phyloP scores from a whole-genome alignment of 2,329 filamentous ascomycete genomes.

The Colletotrichum theobromicola region DNA sequence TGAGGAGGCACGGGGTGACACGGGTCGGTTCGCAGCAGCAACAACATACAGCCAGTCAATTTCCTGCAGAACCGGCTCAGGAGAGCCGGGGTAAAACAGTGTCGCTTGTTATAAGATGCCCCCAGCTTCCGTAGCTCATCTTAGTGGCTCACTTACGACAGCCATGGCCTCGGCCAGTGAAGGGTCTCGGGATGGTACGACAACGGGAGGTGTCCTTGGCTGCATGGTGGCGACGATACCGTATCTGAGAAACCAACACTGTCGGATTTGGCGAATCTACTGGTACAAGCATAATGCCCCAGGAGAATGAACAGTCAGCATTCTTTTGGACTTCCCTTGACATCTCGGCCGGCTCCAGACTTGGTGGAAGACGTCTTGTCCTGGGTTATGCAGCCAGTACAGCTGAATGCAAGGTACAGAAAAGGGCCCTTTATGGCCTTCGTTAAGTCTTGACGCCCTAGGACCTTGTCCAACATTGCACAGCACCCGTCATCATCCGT shows the following conservation, averaged over 20 bases:
- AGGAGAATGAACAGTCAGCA: not conserved
- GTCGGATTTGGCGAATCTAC: not conserved
- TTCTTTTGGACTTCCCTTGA: not conserved
- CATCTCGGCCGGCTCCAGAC: not conserved
- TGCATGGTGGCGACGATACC: not conserved
- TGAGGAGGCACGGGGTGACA: not conserved
- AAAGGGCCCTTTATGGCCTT: not conserved
- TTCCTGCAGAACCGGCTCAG: not conserved
- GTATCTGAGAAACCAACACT: not conserved
- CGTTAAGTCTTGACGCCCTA: not conserved
- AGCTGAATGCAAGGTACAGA: not conserved
- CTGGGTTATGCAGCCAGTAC: not conserved
- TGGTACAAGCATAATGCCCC: not conserved
- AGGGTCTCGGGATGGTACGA: not conserved
- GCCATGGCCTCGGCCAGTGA: not conserved
- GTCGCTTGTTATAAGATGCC: not conserved
- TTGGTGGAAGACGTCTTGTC: not conserved
- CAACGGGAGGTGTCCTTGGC: slow-evolving; percentile 4
- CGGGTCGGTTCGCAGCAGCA: not conserved
- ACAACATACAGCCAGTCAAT: not conserved
- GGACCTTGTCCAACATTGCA: slow-evolving; percentile 28
- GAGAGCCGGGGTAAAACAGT: not conserved
- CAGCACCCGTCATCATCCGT: slow-evolving; percentile 41
- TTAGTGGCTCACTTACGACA: slow-evolving; percentile 19
- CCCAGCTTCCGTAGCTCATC: not conserved